These are phyloP conservation scores for Trypanosoma cruzi DNA, from an alignment of 208 protist genomes.

Conservation along the genomic window DNA sequence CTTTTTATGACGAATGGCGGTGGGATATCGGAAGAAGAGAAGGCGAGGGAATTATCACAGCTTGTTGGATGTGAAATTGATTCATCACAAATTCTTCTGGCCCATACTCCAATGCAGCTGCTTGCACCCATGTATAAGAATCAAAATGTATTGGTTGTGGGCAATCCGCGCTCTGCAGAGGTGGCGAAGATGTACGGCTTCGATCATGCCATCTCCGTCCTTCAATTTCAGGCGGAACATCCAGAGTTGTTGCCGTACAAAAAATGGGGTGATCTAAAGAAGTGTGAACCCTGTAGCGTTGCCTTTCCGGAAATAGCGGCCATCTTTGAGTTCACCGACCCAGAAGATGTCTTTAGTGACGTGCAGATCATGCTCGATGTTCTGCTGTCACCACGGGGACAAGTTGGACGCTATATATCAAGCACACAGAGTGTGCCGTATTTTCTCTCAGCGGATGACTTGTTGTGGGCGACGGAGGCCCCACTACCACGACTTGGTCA, in stretches of 20 bases:
- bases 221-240: constrained; percentile 74
- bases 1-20: constrained; percentile 89
- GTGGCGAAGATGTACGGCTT: constrained; percentile 80
- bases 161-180: constrained; percentile 39
- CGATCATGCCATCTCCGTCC: constrained; percentile 57
- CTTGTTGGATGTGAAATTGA: constrained; percentile 60
- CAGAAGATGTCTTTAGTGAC: constrained; percentile 81
- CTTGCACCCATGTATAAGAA: constrained; percentile 50
- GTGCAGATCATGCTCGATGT: constrained; percentile 80
- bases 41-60: constrained; percentile 67
- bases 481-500: constrained; percentile 77
- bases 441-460: constrained; percentile 70
- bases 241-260: constrained; percentile 80
- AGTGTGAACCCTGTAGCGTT: constrained; percentile 29
- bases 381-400: constrained; percentile 56
- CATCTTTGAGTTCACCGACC: constrained; percentile 76
- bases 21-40: constrained; percentile 59
- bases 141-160: constrained; percentile 70
- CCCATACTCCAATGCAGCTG: constrained; percentile 84
- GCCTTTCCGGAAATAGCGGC: constrained; percentile 60
- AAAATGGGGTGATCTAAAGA: constrained; percentile 47
- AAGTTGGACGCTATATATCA: constrained; percentile 53
- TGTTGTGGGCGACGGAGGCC: constrained; percentile 76
- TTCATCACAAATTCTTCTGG: constrained; percentile 59
- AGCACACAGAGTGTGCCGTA: constrained; percentile 71